Conservation (phyloP, 495 filamentous ascomycete genomes). For the Clohesyomyces aquaticus region DNA sequence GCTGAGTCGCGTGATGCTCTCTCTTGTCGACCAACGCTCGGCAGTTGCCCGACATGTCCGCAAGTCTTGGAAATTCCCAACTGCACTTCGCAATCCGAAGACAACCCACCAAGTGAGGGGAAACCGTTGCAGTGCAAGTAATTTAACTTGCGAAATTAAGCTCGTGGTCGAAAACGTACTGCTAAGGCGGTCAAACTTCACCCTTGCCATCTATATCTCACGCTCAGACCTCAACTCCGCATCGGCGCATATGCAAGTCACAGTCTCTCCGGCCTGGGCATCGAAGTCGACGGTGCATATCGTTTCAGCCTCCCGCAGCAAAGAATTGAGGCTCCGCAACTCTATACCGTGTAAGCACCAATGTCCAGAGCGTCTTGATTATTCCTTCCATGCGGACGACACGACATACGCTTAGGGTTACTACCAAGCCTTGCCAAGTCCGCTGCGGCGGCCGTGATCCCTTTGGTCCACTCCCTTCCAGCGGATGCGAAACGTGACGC, state of each 20-base stretch:
- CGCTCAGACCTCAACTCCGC: conserved; percentile 7
- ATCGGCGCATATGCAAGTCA: conserved; percentile 24
- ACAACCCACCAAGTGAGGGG: too few species aligned
- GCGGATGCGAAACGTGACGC: not conserved
- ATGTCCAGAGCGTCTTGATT: not conserved
- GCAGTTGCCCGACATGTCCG: too few species aligned
- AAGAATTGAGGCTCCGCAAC: not conserved
- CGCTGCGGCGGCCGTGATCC: conserved; percentile 7
- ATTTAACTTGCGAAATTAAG: not conserved
- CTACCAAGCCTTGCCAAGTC: conserved; percentile 27
- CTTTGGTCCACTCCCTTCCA: conserved; percentile 17
- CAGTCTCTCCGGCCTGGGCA: not conserved
- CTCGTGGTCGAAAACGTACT: not conserved
- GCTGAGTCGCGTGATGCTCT: too few species aligned
- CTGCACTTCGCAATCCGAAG: too few species aligned
- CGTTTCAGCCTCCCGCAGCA: conserved; percentile 7
- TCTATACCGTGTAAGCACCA: not conserved
- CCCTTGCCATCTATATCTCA: not conserved
- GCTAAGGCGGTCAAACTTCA: not conserved
- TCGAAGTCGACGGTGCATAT: conserved; percentile 11
- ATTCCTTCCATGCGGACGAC: not conserved
- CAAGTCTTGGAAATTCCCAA: too few species aligned
- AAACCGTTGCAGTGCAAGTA: too few species aligned
- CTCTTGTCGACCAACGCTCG: too few species aligned
- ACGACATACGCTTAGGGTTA: not conserved